phyloP scores from a whole-genome alignment of 306 rosid species.

The Lotus japonicus region DNA sequence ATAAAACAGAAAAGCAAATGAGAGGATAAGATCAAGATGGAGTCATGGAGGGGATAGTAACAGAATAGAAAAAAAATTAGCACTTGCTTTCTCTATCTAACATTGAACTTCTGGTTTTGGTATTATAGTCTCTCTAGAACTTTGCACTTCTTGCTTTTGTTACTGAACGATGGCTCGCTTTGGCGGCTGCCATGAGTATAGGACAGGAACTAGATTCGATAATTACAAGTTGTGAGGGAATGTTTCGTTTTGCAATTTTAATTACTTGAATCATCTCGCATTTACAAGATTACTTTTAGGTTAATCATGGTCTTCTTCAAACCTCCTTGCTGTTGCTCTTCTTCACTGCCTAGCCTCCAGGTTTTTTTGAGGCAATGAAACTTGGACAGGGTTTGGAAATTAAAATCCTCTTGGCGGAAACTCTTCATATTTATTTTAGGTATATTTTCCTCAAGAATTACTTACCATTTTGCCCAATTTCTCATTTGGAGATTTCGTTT shows the following conservation, averaged over 20 bases:
- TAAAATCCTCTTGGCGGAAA: not conserved
- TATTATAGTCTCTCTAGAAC: conserved; percentile 22
- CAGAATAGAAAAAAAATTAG: no score
- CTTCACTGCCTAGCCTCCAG: not conserved
- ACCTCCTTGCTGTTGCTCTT: not conserved
- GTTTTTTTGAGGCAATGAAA: not conserved
- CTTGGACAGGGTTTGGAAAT: not conserved
- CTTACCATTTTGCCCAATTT: no score
- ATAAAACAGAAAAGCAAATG: no score
- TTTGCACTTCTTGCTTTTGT: conserved; percentile 20
- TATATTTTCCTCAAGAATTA: not conserved
- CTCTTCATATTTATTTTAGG: not conserved
- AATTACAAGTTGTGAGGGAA: no score
- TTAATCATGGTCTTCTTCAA: not conserved
- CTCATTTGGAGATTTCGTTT: no score
- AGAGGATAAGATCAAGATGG: no score
- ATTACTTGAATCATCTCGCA: conserved; percentile 17
- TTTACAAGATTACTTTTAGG: conserved; percentile 12
- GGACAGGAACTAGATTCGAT: conserved; percentile 24
- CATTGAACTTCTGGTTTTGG: conserved; percentile 28
- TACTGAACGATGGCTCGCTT: conserved; percentile 23
- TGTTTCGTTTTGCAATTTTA: conserved; percentile 26
- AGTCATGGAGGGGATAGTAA: no score
- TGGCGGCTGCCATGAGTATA: conserved; percentile 19
- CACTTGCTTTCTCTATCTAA: conserved; percentile 4